Base-by-base conservation (phyloP, 257 asterid species). In the Osmanthus fragrans region DNA sequence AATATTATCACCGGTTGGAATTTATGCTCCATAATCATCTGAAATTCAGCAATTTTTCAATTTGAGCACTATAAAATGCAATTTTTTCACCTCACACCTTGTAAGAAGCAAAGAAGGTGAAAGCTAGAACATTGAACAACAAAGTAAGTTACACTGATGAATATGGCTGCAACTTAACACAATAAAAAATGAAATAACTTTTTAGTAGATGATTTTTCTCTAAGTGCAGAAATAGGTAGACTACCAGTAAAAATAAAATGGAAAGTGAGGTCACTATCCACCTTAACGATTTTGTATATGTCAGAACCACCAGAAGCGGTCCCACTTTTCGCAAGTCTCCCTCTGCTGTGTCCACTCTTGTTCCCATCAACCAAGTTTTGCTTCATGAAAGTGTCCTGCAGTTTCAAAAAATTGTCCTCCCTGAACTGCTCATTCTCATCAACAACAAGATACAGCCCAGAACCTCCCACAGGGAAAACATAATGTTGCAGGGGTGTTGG, bases 401-500 rank as follows among this genome's bases (percentile, higher is more conserved):
- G 87, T 80, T 93, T 93, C 78, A 81, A 65, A 75, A 95, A 95
- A 84, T 89, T 95, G 77, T 87, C 96, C 88, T 95, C 97, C 80
- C 89, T 89, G 78, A 95, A 95, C 82, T 87, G 98, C 92, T 95
- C 99, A 73, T 87, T 89, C 89, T 95, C 98, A 84, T 95, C 99
- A 77, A 95, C 94, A 21, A 95, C 99, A 70, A 95, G 95, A 88
- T 91, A 95, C 84, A 95, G 84, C 30, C 99, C 99, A 54, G 98
- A 85, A 29, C 99, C 99, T 54, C 97, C 97, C 85, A 93, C 54
- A 13, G 98, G 98, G 78, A 95, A 95, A 82, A 90, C 95, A 82
- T 95, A 95, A 86, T 95, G 99, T 79, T 93, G 99, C 84, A 95
- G 80, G 12, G 99, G 99, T 0, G 99, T 95, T 2, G 99, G 99